phyloP scores from a whole-genome alignment of 306 rosid species.

The Ochetophila trinervis region DNA sequence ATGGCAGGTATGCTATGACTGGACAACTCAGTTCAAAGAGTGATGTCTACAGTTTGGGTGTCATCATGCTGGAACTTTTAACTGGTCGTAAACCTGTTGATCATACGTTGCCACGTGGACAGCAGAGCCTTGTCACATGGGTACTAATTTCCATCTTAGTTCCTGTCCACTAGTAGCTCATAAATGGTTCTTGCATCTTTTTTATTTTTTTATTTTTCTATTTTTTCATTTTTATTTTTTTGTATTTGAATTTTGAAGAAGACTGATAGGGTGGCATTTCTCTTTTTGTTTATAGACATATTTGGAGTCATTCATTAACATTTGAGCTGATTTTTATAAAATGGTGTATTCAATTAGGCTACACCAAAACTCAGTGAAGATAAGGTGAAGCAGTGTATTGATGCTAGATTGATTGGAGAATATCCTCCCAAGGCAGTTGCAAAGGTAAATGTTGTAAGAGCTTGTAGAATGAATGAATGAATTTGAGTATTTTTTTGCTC shows the following conservation, averaged over 20 bases:
- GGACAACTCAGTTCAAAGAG: slow-evolving; percentile 67
- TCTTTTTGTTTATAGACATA: neutral
- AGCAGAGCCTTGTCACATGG: slow-evolving; percentile 94
- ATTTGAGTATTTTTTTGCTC: neutral
- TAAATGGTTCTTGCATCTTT: slow-evolving; percentile 1
- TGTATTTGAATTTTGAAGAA: neutral
- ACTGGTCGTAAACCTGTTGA: slow-evolving; percentile 85
- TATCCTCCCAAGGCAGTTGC: slow-evolving; percentile 79
- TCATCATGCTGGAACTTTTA: slow-evolving; percentile 66
- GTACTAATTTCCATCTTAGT: slow-evolving; percentile 30
- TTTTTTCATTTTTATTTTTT: too few species aligned
- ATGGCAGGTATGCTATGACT: slow-evolving; percentile 79
- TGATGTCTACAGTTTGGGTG: slow-evolving; percentile 86
- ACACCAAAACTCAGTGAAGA: slow-evolving; percentile 81
- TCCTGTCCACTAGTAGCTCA: slow-evolving; percentile 8
- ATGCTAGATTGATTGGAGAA: slow-evolving; percentile 57
- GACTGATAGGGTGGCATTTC: neutral
- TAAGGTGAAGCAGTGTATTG: slow-evolving; percentile 80
- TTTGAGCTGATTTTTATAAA: slow-evolving; percentile 21
- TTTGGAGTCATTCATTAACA: neutral
- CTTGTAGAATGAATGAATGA: neutral
- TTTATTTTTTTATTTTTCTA: neutral
- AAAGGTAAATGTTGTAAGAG: slow-evolving; percentile 46
- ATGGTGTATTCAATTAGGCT: slow-evolving; percentile 48
- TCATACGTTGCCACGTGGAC: slow-evolving; percentile 77